Base-by-base conservation (phyloP, 2,329 filamentous ascomycete genomes). In the Pseudogymnoascus sp. region DNA sequence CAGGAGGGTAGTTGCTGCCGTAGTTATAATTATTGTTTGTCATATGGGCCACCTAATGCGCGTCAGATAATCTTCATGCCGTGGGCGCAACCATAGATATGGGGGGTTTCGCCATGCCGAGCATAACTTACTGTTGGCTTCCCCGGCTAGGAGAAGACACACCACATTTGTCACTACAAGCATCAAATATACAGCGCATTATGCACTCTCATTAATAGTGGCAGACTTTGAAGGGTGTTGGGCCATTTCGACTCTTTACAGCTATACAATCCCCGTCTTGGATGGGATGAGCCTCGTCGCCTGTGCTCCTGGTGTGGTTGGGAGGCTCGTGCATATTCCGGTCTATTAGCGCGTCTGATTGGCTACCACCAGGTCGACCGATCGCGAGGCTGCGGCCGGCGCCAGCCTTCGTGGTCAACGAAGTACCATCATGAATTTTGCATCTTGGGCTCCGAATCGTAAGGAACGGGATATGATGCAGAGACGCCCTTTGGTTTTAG, bases 11-110 rank as follows among this genome's bases (percentile, higher is more conserved):
- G 37, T 60, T 60, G 59, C 37, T 11, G 34, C 16, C 59, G 18
- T 40, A 60, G 4, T 23, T 40, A 60, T 38, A 40, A 40, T 40
- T 60, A 60, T 40, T 60, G 59, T 25, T 40, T 16, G 34, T 38
- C 59, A 60, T 60, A 23, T 60, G 34, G 37, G 59, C 18, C 34
- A 28, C 18, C 59, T 40, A 60, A 28, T 60, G 31, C 56, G 31
- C 18, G 25, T 53, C 46, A 53, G 46, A 5, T n/a, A 31, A 53
- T n/a, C n/a, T 34, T 56, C 46, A 31, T n/a, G 25, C 4, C 34
- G 46, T 18, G 25, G 25, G 25, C 46, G 46, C 46, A 56, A 18
- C 25, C n/a, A 56, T 53, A 3, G 14, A 53, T 34, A 56, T 56
- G 46, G 25, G n/a, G 46, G 34, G n/a, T n/a, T 56, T 56, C 46